A percentile compares a stretch with the other conserved stretches of the same genome.
These are phyloP conservation scores for Hyaloperonospora arabidopsidis DNA, from an alignment of 352 stramenopile species.

Conservation along the genomic window DNA sequence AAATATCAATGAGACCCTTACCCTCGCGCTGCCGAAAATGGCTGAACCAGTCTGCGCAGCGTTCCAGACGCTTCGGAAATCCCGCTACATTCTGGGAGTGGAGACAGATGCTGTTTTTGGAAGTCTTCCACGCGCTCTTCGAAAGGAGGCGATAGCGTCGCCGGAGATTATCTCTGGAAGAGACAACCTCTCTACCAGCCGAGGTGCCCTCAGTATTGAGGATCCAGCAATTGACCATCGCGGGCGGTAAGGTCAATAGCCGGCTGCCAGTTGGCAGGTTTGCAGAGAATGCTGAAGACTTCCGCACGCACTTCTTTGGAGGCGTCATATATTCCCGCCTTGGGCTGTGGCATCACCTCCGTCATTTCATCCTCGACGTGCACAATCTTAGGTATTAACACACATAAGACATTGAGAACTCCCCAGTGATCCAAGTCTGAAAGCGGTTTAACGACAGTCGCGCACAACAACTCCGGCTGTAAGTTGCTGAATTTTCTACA, in stretches of 20 bases:
- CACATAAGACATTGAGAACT: background rate
- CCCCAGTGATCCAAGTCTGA: background rate
- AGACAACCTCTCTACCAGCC: background rate
- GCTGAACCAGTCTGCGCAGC: background rate
- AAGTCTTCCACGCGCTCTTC: background rate
- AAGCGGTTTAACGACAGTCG: background rate
- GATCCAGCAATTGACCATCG: background rate
- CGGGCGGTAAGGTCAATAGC: background rate
- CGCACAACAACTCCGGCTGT: background rate
- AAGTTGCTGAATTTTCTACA: background rate
- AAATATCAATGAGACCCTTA: background rate
- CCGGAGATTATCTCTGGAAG: background rate
- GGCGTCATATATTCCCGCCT: background rate
- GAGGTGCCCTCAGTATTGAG: background rate
- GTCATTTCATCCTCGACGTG: background rate
- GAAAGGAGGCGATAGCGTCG: background rate
- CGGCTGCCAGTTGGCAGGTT: background rate
- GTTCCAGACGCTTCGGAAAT: background rate
- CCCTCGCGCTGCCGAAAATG: background rate
- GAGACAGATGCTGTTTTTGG: background rate
- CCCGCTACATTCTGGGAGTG: background rate
- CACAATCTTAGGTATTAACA: background rate
- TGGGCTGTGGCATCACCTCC: background rate
- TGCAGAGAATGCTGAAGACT: background rate
- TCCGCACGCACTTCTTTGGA: background rate